Evolutionary conservation across 2,329 filamentous ascomycete species (phyloP).

Genomic region (Microcera coccophila): DNA sequence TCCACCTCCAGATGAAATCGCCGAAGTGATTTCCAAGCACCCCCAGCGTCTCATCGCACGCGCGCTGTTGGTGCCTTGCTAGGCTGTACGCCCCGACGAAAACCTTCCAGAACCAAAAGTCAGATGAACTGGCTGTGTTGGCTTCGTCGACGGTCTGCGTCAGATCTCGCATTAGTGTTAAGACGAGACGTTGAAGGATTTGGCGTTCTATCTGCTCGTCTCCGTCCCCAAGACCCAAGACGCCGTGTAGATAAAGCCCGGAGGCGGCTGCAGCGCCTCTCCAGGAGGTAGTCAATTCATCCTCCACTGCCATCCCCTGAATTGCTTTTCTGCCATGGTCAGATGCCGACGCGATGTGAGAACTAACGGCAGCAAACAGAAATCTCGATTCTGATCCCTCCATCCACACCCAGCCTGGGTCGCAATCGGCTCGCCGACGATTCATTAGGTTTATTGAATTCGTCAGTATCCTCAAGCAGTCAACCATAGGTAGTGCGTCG

Average conservation of each 20-base stretch:
- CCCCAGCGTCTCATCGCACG: no score
- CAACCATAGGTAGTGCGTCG: constrained; percentile 5
- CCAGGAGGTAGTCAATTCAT: neutral
- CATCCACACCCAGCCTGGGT: constrained; percentile 11
- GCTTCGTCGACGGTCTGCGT: neutral
- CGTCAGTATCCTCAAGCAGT: constrained; percentile 9
- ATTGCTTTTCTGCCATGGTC: no score
- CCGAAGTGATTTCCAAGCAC: no score
- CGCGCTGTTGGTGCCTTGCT: no score
- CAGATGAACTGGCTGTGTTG: neutral
- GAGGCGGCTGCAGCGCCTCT: constrained; percentile 12
- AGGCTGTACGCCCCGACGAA: constrained; percentile 16
- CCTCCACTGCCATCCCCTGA: no score
- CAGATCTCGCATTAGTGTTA: constrained; percentile 12
- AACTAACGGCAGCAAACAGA: constrained; percentile 10
- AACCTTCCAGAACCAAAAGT: constrained; percentile 21
- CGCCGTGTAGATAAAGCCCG: constrained; percentile 11
- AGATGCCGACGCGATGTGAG: constrained; percentile 12
- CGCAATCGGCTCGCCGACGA: neutral
- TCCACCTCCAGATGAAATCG: no score
- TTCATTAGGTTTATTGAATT: neutral
- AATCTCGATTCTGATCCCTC: constrained; percentile 16
- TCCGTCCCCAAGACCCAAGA: constrained; percentile 15
- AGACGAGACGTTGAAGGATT: constrained; percentile 12
- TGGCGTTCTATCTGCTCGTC: constrained; percentile 12